A percentile compares a stretch with the other conserved stretches of the same genome.
Evolutionary conservation across 2,329 filamentous ascomycete genomes (phyloP).

Genomic region (Sarocladiaceae sp.): DNA sequence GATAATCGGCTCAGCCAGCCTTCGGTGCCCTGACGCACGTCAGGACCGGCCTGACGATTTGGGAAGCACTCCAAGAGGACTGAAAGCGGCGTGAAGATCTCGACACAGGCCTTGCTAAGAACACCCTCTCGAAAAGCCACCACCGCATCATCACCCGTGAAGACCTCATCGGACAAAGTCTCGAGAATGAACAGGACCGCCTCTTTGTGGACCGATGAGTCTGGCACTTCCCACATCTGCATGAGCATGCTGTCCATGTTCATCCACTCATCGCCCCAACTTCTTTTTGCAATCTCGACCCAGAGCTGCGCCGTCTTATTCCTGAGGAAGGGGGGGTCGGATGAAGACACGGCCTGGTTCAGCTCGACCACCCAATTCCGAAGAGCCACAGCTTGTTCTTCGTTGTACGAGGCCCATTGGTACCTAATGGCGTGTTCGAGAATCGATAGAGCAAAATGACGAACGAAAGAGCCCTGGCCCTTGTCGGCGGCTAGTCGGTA

Average conservation of each 20-base stretch:
- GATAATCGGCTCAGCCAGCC: conserved; percentile 84
- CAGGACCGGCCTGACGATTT: conserved; percentile 61
- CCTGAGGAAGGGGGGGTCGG: conserved; percentile 77
- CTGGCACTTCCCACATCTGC: conserved; percentile 71
- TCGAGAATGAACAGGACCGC: conserved; percentile 86
- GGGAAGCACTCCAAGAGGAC: conserved; percentile 75
- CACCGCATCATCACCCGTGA: conserved; percentile 83
- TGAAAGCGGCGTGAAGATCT: conserved; percentile 80
- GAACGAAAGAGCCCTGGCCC: conserved; percentile 73
- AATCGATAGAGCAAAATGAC: conserved; percentile 90
- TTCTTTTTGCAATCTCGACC: conserved; percentile 90
- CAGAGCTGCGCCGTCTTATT: conserved; percentile 95
- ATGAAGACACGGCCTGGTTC: conserved; percentile 63
- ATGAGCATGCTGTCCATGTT: conserved; percentile 87
- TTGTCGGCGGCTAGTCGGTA: conserved; percentile 75
- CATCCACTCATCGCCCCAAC: conserved; percentile 90
- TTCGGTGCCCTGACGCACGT: conserved; percentile 72
- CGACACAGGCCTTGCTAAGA: conserved; percentile 84
- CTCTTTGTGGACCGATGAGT: conserved; percentile 65
- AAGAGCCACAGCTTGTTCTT: conserved; percentile 63
- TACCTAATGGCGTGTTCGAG: conserved; percentile 88
- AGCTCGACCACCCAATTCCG: conserved; percentile 76
- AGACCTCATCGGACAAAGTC: conserved; percentile 89
- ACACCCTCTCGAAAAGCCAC: conserved; percentile 78
- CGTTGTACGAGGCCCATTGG: conserved; percentile 70